phyloP scores from a whole-genome alignment of 2,329 filamentous ascomycete species.

The Ophiobolus disseminans region DNA sequence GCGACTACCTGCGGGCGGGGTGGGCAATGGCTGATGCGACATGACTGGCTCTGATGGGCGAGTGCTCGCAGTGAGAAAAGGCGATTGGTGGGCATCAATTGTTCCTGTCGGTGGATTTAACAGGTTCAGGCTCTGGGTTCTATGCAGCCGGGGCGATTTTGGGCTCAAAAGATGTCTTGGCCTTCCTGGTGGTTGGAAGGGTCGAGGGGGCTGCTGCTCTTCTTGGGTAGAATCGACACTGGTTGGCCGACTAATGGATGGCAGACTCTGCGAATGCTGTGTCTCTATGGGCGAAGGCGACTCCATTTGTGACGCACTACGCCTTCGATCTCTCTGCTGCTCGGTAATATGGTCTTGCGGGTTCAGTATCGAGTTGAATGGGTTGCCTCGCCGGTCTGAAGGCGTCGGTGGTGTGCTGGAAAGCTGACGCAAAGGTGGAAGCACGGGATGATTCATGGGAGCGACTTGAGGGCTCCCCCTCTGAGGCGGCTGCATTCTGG shows the following conservation, averaged over 20 bases:
- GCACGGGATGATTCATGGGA: slow-evolving; percentile 23
- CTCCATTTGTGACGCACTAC: slow-evolving; percentile 55
- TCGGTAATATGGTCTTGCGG: slow-evolving; percentile 48
- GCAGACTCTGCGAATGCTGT: slow-evolving; percentile 42
- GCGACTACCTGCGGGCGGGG: slow-evolving; percentile 51
- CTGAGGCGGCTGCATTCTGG: slow-evolving; percentile 36
- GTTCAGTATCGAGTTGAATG: slow-evolving; percentile 56
- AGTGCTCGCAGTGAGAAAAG: slow-evolving; percentile 54
- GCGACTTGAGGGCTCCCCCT: slow-evolving; percentile 29
- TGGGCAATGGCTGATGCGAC: slow-evolving; percentile 57
- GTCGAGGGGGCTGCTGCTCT: slow-evolving; percentile 29
- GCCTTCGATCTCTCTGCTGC: slow-evolving; percentile 43
- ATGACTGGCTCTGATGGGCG: slow-evolving; percentile 53
- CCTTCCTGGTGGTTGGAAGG: slow-evolving; percentile 34
- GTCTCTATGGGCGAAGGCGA: slow-evolving; percentile 49
- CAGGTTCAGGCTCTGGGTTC: slow-evolving; percentile 59
- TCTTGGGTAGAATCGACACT: slow-evolving; percentile 44
- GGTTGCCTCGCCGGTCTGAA: slow-evolving; percentile 41
- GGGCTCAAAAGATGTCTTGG: slow-evolving; percentile 64
- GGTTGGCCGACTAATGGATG: slow-evolving; percentile 44
- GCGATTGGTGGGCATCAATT: slow-evolving; percentile 58
- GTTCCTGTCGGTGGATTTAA: slow-evolving; percentile 54
- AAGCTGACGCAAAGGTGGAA: slow-evolving; percentile 45
- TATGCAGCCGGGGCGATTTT: slow-evolving; percentile 60
- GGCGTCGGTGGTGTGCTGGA: slow-evolving; percentile 46